Base-by-base conservation (phyloP, 768 basidiomycete species). In the Pulveroboletus sp. region DNA sequence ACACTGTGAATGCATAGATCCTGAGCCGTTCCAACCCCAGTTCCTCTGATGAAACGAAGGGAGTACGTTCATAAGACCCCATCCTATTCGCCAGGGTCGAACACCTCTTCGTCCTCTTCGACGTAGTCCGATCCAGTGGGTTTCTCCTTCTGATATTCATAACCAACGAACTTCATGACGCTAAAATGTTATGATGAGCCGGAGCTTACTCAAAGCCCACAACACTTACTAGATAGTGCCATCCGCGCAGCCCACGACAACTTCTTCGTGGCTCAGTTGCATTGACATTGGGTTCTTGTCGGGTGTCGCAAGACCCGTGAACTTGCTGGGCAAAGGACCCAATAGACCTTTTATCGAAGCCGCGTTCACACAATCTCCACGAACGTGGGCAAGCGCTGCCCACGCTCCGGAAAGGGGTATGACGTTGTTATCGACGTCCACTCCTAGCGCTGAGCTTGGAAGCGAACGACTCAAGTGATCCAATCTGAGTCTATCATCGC, bases 251-350 rank as follows among this genome's bases (percentile, higher is more conserved):
- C 90, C 90, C 27, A 93, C 88, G 15, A 93, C 90, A 1, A 93
- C 86, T 63, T 93, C 89, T 61, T 93, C 91, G 57, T 92, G 87
- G 57, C 86, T 91, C 59, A 94, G 66, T 56, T 90, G 89, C 84
- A 95, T 88, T 54, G 87, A 88, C 92, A 93, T 93, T 8, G 92
- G 93, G 59, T 94, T 93, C 78, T 93, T 90, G 69, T 88, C 92
- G 2, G 93, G 90, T 21, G 81, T 87, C 28, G 89, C 86, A 38
- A 95, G 75, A 3, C 90, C 90, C 17, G 74, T 64, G 58, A 91
- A 93, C 63, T 86, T 89, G 31, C 61, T 59, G 2, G 89, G 89
- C 11, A 89, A 63, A 15, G 70, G 57, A 0, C 89, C 83, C 37
- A 79, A 66, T 0, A 90, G 59, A 6, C 87, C 89, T 57, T 78